Evolutionary conservation across 225 moss, liverwort and hornwort genomes (phyloP), one percentile per base, ranked within the genome.

Genomic region (Lunularia cruciata): DNA sequence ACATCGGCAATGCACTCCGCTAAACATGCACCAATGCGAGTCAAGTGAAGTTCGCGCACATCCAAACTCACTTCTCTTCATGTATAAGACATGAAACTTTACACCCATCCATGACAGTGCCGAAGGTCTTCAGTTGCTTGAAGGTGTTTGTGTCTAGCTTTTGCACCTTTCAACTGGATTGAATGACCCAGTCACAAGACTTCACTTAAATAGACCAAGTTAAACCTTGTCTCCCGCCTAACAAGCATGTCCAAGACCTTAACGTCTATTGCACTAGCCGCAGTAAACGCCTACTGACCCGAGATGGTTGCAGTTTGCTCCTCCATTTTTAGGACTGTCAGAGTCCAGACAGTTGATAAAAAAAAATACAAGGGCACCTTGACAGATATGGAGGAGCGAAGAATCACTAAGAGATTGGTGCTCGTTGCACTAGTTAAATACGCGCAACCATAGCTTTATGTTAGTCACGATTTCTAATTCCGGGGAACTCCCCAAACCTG

Each of bases 401-500:
- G 37, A 28, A 34, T 63, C 37, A 54, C 35, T 37, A 47, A 49
- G 6, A 14, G 18, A 16, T 72, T 45, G 28, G 42, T 25, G 65
- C 33, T 32, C 51, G 48, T 59, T 32, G 36, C 42, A 39, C 11
- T 12, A 23, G 27, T 27, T 22, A 19, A 46, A 45, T 1, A 57
- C 38, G 31, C 19, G 36, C 16, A 22, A 52, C 47, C 15, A 5
- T 16, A 36, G 31, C 32, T 38, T 13, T 3, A 37, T 15, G 16
- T 47, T 13, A 28, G 48, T 52, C 74, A 79, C 40, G 5, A 45
- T 66, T 57, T 33, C 42, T 36, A 36, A 57, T 64, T 30, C 79
- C 70, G 70, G 66, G 15, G 47, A 71, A 65, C n/a, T 10, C 74
- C 74, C 79, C 79, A 79, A 7, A 79, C 68, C 79, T 79, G 74